These are phyloP conservation scores for Fomitopsis pulvina DNA, from an alignment of 768 basidiomycete species.

Conservation along the genomic window DNA sequence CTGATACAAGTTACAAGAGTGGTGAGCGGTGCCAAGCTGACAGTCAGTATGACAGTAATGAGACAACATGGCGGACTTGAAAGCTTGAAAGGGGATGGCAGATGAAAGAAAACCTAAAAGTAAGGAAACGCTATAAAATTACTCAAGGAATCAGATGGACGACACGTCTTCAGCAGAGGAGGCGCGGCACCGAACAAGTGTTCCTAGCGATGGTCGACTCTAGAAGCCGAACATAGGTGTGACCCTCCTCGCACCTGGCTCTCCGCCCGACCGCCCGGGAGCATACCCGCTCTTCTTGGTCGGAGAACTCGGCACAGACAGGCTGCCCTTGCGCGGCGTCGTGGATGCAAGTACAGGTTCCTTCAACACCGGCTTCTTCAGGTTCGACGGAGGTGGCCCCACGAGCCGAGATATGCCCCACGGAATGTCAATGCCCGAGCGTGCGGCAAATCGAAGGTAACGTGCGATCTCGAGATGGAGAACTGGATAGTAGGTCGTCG, in stretches of 20 bases:
- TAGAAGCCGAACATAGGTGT: constrained; percentile 18
- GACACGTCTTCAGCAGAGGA: too few relatives aligned
- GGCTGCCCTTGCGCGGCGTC: constrained; percentile 5
- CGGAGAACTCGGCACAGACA: constrained; percentile 5
- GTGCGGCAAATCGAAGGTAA: constrained; percentile 63
- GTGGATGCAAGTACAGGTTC: constrained; percentile 1
- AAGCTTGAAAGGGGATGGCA: too few relatives aligned
- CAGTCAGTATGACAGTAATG: too few relatives aligned
- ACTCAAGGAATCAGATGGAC: too few relatives aligned
- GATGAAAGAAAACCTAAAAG: too few relatives aligned
- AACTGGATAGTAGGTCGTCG: constrained; percentile 88
- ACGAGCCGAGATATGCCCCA: constrained; percentile 76
- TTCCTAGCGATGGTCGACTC: too few relatives aligned
- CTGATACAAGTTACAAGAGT: too few relatives aligned
- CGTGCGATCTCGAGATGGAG: constrained; percentile 91
- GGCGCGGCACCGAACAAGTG: too few relatives aligned
- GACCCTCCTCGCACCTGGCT: constrained; percentile 11
- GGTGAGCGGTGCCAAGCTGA: too few relatives aligned
- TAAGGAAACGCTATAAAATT: too few relatives aligned
- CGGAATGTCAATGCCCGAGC: constrained; percentile 71
- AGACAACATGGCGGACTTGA: too few relatives aligned
- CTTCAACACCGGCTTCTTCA: constrained; percentile 36
- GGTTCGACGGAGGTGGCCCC: constrained; percentile 60
- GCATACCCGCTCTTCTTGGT: constrained; percentile 3
- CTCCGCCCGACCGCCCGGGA: constrained; percentile 1